Evolutionary conservation across 78 protist species (phyloP).

Genomic region (Goniomonas avonlea): DNA sequence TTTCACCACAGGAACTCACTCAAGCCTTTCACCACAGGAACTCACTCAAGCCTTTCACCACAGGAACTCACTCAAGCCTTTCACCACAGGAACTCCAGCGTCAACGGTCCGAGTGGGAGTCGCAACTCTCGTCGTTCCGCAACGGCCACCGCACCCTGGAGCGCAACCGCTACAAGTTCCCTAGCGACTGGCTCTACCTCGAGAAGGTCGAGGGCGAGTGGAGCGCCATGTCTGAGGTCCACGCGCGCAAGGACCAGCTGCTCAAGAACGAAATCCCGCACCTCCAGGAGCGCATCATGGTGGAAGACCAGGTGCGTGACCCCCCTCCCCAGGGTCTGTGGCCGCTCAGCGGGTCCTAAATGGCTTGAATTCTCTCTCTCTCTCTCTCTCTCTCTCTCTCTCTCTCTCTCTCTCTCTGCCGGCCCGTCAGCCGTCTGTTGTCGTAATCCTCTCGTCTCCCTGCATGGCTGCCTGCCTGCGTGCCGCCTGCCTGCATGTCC

Average conservation of each 20-base stretch:
- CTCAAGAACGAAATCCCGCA: conserved; percentile 34
- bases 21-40: too few species aligned
- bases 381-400: too few species aligned
- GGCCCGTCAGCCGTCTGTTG: too few species aligned
- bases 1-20: too few species aligned
- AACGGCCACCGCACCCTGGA: conserved; percentile 59
- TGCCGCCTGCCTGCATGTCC: too few species aligned
- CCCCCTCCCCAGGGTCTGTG: background rate
- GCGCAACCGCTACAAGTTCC: conserved; percentile 68
- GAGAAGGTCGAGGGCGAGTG: conserved; percentile 73
- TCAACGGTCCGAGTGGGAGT: conserved; percentile 37
- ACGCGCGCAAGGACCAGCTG: conserved; percentile 19
- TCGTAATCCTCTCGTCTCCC: too few species aligned
- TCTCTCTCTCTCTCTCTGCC: too few species aligned
- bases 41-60: too few species aligned
- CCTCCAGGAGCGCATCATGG: conserved; percentile 48
- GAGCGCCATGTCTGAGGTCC: conserved; percentile 56
- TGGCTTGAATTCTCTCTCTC: too few species aligned
- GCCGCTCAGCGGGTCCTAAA: background rate
- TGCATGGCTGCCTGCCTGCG: too few species aligned
- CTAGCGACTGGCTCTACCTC: conserved; percentile 70
- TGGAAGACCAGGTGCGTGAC: conserved; percentile 29
- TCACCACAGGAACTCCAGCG: conserved; percentile 70
- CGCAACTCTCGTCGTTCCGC: conserved; percentile 16
- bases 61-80: too few species aligned